A percentile compares a stretch with the other conserved stretches of the same genome.
Conservation (phyloP, 176 grass and related monocot genomes). For the Dendrocalamus sinicus region DNA sequence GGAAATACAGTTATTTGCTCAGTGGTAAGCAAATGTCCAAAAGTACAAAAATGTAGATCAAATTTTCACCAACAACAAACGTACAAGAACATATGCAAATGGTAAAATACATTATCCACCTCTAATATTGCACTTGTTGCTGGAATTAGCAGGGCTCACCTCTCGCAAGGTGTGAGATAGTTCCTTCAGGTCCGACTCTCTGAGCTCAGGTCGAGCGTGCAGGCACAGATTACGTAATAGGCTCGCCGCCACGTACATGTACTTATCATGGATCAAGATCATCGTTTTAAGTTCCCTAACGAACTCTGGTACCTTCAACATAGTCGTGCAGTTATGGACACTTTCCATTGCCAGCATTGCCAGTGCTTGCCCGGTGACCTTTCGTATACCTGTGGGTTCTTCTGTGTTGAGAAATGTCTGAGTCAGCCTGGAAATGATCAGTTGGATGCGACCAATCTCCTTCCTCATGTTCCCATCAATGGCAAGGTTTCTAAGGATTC, state of each 20-base stretch:
- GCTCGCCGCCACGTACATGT: constrained; percentile 24
- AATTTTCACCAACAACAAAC: not conserved
- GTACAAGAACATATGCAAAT: not conserved
- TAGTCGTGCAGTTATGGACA: constrained; percentile 8
- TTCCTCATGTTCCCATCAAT: not conserved
- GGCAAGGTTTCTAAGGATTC: constrained; percentile 31
- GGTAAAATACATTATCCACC: not conserved
- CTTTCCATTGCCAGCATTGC: constrained; percentile 26
- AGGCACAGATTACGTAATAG: constrained; percentile 17
- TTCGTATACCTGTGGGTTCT: not conserved
- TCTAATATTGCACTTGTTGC: not conserved
- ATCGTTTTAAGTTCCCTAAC: not conserved
- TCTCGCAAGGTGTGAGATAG: not conserved
- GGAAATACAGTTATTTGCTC: not conserved
- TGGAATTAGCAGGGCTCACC: not conserved
- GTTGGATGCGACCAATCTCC: not conserved
- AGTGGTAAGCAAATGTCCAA: not conserved
- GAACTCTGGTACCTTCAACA: constrained; percentile 29
- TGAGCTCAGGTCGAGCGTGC: constrained; percentile 11
- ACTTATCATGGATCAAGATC: constrained; percentile 9
- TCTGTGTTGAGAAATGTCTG: constrained; percentile 15
- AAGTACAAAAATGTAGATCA: not conserved
- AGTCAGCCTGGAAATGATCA: constrained; percentile 9
- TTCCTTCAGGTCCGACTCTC: not conserved
- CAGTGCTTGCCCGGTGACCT: constrained; percentile 4